These are phyloP conservation scores for Vigna trinervia DNA, from an alignment of 306 rosid species.

Conservation along the genomic window DNA sequence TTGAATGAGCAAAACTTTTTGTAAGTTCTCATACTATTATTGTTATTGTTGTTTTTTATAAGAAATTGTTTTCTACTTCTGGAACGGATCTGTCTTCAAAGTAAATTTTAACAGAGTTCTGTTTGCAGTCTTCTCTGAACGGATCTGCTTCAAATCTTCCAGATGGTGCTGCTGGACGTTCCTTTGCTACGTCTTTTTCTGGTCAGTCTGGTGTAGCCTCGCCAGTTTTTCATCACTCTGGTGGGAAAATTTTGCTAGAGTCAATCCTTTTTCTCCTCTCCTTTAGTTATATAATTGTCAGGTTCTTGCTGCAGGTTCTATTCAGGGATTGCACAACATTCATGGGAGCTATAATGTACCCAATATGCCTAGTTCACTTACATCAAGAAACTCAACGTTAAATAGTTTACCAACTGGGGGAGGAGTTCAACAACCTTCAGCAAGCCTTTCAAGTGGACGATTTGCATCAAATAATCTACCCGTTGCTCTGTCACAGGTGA, in stretches of 20 bases:
- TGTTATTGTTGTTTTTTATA: conserved; percentile 15
- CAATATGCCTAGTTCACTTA: conserved; percentile 70
- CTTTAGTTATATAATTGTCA: conserved; percentile 52
- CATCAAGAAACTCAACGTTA: conserved; percentile 84
- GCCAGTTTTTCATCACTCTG: conserved; percentile 83
- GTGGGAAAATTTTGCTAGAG: conserved; percentile 63
- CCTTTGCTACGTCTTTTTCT: conserved; percentile 85
- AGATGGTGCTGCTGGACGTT: conserved; percentile 78
- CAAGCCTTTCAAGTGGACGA: conserved; percentile 86
- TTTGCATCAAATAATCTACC: conserved; percentile 87
- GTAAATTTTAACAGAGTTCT: conserved; percentile 38
- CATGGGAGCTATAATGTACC: conserved; percentile 95
- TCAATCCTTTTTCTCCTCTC: conserved; percentile 37
- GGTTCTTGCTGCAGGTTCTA: conserved; percentile 65
- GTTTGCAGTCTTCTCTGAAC: conserved; percentile 84
- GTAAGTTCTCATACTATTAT: neutral
- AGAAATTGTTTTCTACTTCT: conserved; percentile 21
- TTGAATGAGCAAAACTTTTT: conserved; percentile 13
- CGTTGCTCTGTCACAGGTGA: conserved; percentile 88
- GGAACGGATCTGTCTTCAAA: neutral
- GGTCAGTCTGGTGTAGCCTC: conserved; percentile 97
- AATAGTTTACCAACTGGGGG: conserved; percentile 86
- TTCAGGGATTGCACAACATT: conserved; percentile 87
- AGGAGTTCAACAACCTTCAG: conserved; percentile 88
- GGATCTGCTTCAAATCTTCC: conserved; percentile 92